Conservation (phyloP, 2,329 filamentous ascomycete genomes). For the Bimuria novae-zelandiae region DNA sequence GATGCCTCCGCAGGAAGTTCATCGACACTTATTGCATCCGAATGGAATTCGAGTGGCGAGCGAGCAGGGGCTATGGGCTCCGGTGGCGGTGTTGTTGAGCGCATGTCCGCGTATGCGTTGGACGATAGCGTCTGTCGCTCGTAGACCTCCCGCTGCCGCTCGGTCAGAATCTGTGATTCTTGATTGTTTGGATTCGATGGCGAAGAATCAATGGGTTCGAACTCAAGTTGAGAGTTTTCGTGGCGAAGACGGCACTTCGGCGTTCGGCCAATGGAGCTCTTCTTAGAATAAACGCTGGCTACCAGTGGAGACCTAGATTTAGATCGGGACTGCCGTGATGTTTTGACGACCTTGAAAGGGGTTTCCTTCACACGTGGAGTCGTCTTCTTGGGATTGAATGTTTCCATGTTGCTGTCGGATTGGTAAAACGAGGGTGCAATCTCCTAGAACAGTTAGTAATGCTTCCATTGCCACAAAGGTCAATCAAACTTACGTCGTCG, state of each 20-base stretch:
- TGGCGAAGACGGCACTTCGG: constrained; percentile 67
- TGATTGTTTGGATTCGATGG: constrained; percentile 50
- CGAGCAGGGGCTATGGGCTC: constrained; percentile 14
- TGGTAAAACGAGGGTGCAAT: constrained; percentile 46
- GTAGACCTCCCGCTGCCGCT: constrained; percentile 77
- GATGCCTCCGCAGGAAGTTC: constrained; percentile 27
- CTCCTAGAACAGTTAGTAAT: constrained; percentile 19
- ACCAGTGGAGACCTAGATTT: constrained; percentile 35
- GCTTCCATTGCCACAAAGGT: constrained; percentile 21
- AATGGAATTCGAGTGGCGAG: constrained; percentile 36
- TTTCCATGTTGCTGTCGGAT: constrained; percentile 26
- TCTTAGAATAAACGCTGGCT: constrained; percentile 24
- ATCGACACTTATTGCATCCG: constrained; percentile 32
- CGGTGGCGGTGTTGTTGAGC: constrained; percentile 23
- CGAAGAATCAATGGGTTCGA: constrained; percentile 69
- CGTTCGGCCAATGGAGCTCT: constrained; percentile 32
- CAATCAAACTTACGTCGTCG: constrained; percentile 43
- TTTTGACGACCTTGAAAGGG: constrained; percentile 33
- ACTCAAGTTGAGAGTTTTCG: constrained; percentile 81
- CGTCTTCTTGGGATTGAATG: constrained; percentile 14
- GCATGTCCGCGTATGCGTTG: constrained; percentile 69
- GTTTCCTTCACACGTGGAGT: constrained; percentile 32
- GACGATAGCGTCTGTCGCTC: constrained; percentile 70
- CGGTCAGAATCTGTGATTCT: constrained; percentile 77
- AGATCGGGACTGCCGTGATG: constrained; percentile 29